Evolutionary conservation across 768 basidiomycete genomes (phyloP).

Genomic region (Russula virescens): DNA sequence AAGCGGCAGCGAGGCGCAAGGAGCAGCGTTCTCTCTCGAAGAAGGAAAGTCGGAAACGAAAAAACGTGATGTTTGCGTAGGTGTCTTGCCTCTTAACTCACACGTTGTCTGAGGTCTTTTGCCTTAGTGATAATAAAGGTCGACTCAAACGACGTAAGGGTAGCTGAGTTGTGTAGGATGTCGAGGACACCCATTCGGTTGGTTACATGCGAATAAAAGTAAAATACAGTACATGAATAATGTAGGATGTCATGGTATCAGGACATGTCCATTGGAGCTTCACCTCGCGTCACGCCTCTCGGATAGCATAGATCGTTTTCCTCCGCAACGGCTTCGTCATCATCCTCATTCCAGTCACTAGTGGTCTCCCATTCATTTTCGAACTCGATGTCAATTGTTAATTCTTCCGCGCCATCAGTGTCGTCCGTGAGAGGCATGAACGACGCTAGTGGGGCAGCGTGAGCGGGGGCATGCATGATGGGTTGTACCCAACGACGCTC

Average conservation of each 20-base stretch:
- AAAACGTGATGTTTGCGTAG: slow-evolving; percentile 54
- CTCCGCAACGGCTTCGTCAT: slow-evolving; percentile 67
- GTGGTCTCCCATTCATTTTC: slow-evolving; percentile 89
- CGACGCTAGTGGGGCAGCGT: slow-evolving; percentile 45
- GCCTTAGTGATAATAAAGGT: slow-evolving; percentile 44
- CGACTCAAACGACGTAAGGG: slow-evolving; percentile 43
- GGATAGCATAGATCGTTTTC: slow-evolving; percentile 70
- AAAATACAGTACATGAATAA: slow-evolving; percentile 16
- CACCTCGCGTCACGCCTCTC: slow-evolving; percentile 30
- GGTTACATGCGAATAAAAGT: slow-evolving; percentile 15
- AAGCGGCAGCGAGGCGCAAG: slow-evolving; percentile 70
- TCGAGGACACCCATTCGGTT: background rate
- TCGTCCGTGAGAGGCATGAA: slow-evolving; percentile 55
- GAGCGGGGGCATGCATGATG: slow-evolving; percentile 45
- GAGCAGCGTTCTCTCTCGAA: slow-evolving; percentile 65
- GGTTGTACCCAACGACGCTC: slow-evolving; percentile 92
- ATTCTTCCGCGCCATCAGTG: slow-evolving; percentile 50
- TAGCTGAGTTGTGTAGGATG: slow-evolving; percentile 24
- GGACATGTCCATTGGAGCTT: slow-evolving; percentile 39
- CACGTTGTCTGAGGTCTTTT: slow-evolving; percentile 5
- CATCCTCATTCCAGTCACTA: slow-evolving; percentile 88
- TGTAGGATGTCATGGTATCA: slow-evolving; percentile 26
- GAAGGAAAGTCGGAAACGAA: slow-evolving; percentile 83
- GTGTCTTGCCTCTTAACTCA: slow-evolving; percentile 29
- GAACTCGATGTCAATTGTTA: slow-evolving; percentile 74